Base-by-base conservation (phyloP, 2,329 filamentous ascomycete genomes). In the Tolypocladium pustulatum region DNA sequence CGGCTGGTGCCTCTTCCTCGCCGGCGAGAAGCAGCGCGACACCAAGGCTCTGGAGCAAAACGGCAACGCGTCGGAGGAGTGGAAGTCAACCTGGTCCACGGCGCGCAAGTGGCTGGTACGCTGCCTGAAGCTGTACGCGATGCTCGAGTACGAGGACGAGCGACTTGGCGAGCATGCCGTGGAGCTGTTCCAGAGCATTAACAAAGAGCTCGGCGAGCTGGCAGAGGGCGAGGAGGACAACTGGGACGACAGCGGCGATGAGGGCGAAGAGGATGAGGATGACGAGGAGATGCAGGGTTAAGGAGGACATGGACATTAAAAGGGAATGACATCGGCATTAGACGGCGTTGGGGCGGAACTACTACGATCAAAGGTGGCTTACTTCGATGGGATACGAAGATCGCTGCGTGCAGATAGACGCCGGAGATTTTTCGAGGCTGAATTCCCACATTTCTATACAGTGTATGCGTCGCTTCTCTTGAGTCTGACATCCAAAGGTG, bases 1-100 rank as follows among this genome's bases (percentile, higher is more conserved):
- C 51, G 95, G 94, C 4, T 97, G 93, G 90, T 92, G 91, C 66
- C 80, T 95, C 64, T 90, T 91, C 70, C 81, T 96, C 60, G 78
- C 89, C 62, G 89, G 88, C 13, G 83, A 89, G 71, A 89, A 87
- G 78, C 76, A 84, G 66, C 71, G 73, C 38, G 65, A 68, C 41
- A 66, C 58, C 69, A 74, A 65, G 75, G 64, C 67, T 58, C 68
- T 65, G 67, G 76, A 67, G 59, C 67, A 67, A 25, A 34, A 37
- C 30, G 63, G 60, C 12, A 64, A 61, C 15, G 66, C 66, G 5
- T 77, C 77, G 43, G 78, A 83, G 54, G 76, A 78, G 54, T 83
- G 84, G 74, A 81, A 81, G 64, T 77, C 81, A 1, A 81, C 85
- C 6, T 85, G 91, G 80, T 83, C 83, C 58, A 87, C 89, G 20